These are phyloP conservation scores for Scolecobasidium constrictum DNA, from an alignment of 2,329 filamentous ascomycete species.

Conservation along the genomic window DNA sequence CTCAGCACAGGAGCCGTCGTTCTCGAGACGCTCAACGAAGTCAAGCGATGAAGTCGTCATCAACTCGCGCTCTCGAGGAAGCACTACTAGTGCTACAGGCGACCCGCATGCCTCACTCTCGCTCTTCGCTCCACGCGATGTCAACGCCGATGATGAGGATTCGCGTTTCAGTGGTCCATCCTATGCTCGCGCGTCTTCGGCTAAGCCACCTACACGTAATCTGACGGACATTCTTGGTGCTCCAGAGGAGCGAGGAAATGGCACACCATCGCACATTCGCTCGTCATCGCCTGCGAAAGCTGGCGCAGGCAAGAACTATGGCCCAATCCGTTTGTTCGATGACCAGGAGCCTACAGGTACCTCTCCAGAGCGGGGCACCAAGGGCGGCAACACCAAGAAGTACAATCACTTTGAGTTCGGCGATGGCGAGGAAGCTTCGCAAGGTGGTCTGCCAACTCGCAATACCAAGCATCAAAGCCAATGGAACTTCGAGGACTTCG, in stretches of 20 bases:
- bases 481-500: constrained; percentile 85
- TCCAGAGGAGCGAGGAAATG: constrained; percentile 5
- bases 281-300: constrained; percentile 30
- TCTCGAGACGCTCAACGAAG: constrained; percentile 22
- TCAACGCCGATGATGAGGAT: constrained; percentile 35
- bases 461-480: constrained; percentile 54
- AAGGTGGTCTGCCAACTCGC: constrained; percentile 18
- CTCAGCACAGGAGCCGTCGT: constrained; percentile 13
- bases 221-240: constrained; percentile 56
- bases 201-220: constrained; percentile 58
- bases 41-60: constrained; percentile 21
- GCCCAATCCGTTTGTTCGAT: constrained; percentile 45
- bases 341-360: constrained; percentile 28
- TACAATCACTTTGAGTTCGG: constrained; percentile 80
- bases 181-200: constrained; percentile 53
- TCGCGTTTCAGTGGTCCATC: constrained; percentile 29
- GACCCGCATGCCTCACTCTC: constrained; percentile 56
- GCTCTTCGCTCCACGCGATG: constrained; percentile 61
- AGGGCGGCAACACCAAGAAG: constrained; percentile 56
- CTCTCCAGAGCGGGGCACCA: constrained; percentile 25
- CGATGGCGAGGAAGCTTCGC: constrained; percentile 43
- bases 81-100: constrained; percentile 23
- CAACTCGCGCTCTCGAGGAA: constrained; percentile 27
- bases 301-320: constrained; percentile 40
- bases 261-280: constrained; percentile 2